Evolutionary conservation across 2,329 filamentous ascomycete species (phyloP), one percentile per base, ranked within the genome.

Genomic region (Pezicula rhizophila): DNA sequence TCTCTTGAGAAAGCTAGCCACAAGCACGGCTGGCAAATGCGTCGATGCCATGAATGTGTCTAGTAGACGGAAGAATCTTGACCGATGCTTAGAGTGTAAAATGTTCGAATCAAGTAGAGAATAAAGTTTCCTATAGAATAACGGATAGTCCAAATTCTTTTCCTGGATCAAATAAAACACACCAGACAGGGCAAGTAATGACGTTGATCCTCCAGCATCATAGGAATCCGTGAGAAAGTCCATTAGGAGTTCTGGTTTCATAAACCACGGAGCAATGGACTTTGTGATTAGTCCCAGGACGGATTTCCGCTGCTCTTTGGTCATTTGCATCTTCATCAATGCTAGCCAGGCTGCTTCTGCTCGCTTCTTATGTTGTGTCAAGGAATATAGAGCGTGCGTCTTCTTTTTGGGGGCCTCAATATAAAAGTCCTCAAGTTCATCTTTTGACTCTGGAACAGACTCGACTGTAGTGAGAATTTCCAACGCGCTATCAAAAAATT

Each of bases 201-300:
- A 92, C 42, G 84, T 89, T 12, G 89, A 86, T 40, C 93, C 93
- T 45, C 92, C 90, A 7, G 84, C 73, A 60, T 96, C 79, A 71
- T 95, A 97, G 26, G 85, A 95, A 69, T 93, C 89, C n/a, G 90
- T 96, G 48, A 99, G 72, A 67, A 97, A 99, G 70, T 99, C 93
- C 76, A 96, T 90, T 31, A 99, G 77, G 37, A 95, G 76, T 63
- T 97, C 92, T 1, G 90, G 86, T 53, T 89, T 87, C 42, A 76
- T 78, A 68, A 97, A 96, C 87, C 89, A 95, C 1, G 92, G 91
- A 20, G 87, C 86, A 58, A 96, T 89, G 31, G 82, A 82, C 38
- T 80, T 79, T 2, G 88, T 83, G 69, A 95, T 85, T 52, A 86
- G 78, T 52, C 80, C 78, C 42, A 99, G 75, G 2, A 96, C 76